Conservation (phyloP, 2,329 filamentous ascomycete species). For the Rosellinia necatrix region DNA sequence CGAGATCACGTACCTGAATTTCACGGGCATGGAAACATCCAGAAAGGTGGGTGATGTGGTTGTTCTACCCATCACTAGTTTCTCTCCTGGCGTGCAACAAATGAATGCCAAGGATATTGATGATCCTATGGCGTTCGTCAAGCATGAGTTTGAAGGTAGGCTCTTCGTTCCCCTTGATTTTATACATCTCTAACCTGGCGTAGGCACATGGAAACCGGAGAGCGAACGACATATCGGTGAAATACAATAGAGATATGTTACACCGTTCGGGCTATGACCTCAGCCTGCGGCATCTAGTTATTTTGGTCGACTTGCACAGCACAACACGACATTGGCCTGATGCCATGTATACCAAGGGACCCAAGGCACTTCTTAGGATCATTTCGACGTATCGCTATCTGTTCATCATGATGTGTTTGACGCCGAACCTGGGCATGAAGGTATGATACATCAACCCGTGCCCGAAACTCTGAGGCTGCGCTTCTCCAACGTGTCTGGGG, state of each 20-base stretch:
- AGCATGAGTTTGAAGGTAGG: constrained; percentile 93
- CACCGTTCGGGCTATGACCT: constrained; percentile 29
- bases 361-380: neutral
- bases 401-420: no score
- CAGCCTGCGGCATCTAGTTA: constrained; percentile 3
- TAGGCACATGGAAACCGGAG: constrained; percentile 79
- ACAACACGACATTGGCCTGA: neutral
- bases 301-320: constrained; percentile 3
- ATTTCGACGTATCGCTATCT: neutral
- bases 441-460: no score
- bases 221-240: constrained; percentile 71
- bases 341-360: neutral
- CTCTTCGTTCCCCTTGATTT: neutral
- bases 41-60: constrained; percentile 94
- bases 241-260: constrained; percentile 34
- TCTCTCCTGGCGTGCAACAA: constrained; percentile 90
- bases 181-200: constrained; percentile 29
- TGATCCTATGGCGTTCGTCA: constrained; percentile 95
- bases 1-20: constrained; percentile 83
- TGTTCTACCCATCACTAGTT: constrained; percentile 93
- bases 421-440: no score
- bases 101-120: constrained; percentile 90
- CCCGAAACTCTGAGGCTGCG: neutral
- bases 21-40: constrained; percentile 81
- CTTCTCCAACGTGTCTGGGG: neutral